Conservation (phyloP, 257 asterid species). For the Nicotiana otophora region DNA sequence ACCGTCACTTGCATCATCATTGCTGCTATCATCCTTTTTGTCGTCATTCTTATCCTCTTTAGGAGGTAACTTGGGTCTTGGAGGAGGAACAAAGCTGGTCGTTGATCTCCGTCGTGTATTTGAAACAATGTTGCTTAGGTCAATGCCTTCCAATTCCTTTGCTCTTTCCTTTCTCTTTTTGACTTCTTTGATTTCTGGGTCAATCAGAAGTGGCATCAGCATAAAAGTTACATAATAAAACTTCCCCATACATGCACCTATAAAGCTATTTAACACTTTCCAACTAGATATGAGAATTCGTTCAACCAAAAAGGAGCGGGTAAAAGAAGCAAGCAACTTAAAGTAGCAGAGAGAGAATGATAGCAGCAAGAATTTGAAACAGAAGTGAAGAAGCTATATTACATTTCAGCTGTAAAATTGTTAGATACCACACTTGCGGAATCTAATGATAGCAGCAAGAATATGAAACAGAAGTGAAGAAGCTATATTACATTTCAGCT, state of each 20-base stretch:
- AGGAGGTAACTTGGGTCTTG: slow-evolving; percentile 30
- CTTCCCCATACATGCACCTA: slow-evolving; percentile 1
- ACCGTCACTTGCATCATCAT: slow-evolving; percentile 13
- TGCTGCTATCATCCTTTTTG: slow-evolving; percentile 20
- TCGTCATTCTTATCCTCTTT: slow-evolving; percentile 32
- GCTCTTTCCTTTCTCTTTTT: slow-evolving; percentile 80
- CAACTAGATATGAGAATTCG: not conserved
- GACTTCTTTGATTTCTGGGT: slow-evolving; percentile 79
- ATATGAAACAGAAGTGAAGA: not conserved
- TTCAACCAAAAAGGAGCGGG: not conserved
- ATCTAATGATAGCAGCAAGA: not conserved
- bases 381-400: not conserved
- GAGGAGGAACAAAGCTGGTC: slow-evolving; percentile 53
- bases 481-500: not conserved
- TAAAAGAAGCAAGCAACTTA: not conserved
- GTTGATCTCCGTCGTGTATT: slow-evolving; percentile 90
- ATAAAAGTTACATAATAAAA: not conserved
- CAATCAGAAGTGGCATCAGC: slow-evolving; percentile 9
- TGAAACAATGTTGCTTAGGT: slow-evolving; percentile 81
- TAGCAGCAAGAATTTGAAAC: not conserved
- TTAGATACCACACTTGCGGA: not conserved
- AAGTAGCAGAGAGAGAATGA: not conserved
- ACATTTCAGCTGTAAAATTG: not conserved
- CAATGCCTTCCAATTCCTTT: slow-evolving; percentile 96
- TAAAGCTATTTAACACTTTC: not conserved